Evolutionary conservation across 2,329 filamentous ascomycete species (phyloP).

Genomic region (Xylariaceae sp.): DNA sequence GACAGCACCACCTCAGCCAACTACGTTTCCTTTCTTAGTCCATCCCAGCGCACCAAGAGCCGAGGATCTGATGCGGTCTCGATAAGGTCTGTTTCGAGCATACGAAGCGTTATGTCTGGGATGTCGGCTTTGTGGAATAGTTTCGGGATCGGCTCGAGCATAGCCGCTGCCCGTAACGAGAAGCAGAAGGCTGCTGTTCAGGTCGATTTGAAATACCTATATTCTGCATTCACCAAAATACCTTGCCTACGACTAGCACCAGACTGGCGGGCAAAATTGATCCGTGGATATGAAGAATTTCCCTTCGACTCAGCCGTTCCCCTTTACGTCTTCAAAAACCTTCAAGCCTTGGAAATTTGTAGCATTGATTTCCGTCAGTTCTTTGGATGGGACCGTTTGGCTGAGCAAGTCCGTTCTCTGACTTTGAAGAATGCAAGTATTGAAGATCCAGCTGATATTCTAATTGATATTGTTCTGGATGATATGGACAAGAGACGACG

Average conservation of each 20-base stretch:
- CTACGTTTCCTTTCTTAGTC: conserved; percentile 93
- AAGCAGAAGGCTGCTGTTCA: conserved; percentile 86
- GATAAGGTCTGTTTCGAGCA: conserved; percentile 93
- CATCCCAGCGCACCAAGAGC: conserved; percentile 79
- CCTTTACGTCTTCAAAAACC: conserved; percentile 95
- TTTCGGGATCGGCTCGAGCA: conserved; percentile 80
- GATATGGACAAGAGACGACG: conserved; percentile 93
- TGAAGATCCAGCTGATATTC: conserved; percentile 86
- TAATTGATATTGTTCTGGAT: conserved; percentile 92
- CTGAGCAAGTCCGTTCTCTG: conserved; percentile 88
- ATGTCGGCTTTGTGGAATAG: conserved; percentile 94
- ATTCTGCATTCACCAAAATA: conserved; percentile 98
- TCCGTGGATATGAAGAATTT: conserved; percentile 94
- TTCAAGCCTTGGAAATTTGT: conserved; percentile 90
- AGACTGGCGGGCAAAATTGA: conserved; percentile 90
- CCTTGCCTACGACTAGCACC: conserved; percentile 87
- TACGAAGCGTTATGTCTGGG: conserved; percentile 95
- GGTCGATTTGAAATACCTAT: conserved; percentile 91
- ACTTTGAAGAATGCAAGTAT: conserved; percentile 86
- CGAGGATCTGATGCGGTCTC: conserved; percentile 85
- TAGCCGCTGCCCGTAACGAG: conserved; percentile 81
- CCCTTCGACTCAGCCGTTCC: conserved; percentile 97
- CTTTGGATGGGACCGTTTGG: conserved; percentile 93
- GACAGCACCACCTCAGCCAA: conserved; percentile 84
- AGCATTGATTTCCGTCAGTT: conserved; percentile 97